These are phyloP conservation scores for Trichoderma sp. DNA, from an alignment of 2,329 filamentous ascomycete species.

Conservation along the genomic window DNA sequence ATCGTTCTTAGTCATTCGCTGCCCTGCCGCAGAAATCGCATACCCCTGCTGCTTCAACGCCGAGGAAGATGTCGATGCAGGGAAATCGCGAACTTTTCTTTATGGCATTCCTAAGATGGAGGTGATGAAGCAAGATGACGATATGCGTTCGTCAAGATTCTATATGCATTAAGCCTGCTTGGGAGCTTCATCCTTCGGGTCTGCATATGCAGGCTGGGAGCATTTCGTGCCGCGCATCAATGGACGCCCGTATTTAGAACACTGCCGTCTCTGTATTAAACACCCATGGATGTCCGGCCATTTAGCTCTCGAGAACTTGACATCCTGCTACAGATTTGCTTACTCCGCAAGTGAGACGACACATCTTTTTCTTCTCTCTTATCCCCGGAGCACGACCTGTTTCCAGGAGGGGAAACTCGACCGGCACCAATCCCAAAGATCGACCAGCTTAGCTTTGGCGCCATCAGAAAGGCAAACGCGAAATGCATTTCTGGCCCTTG, in stretches of 20 bases:
- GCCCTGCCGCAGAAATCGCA: not conserved
- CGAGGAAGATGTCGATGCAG: not conserved
- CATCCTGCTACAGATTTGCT: slow-evolving; percentile 1
- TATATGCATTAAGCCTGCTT: not conserved
- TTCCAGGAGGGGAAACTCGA: slow-evolving; percentile 14
- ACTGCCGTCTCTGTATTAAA: not conserved
- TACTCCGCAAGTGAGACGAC: slow-evolving; percentile 14
- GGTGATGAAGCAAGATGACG: slow-evolving; percentile 5
- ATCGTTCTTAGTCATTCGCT: not conserved
- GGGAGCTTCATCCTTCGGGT: not conserved
- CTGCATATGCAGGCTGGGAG: not conserved
- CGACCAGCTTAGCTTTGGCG: slow-evolving; percentile 16
- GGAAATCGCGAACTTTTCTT: not conserved
- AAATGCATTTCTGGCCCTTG: not conserved
- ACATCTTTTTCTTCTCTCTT: not conserved
- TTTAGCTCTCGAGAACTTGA: not conserved
- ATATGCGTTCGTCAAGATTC: slow-evolving; percentile 9
- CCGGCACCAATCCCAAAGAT: slow-evolving; percentile 22
- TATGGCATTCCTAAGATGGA: not conserved
- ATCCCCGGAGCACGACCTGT: not conserved
- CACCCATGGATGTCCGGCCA: not conserved
- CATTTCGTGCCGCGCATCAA: not conserved
- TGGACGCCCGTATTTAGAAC: slow-evolving; percentile 3
- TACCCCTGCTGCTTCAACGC: not conserved
- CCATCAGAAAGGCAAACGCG: slow-evolving; percentile 12